phyloP scores from a whole-genome alignment of 768 basidiomycete species.

The Jaapia argillacea region DNA sequence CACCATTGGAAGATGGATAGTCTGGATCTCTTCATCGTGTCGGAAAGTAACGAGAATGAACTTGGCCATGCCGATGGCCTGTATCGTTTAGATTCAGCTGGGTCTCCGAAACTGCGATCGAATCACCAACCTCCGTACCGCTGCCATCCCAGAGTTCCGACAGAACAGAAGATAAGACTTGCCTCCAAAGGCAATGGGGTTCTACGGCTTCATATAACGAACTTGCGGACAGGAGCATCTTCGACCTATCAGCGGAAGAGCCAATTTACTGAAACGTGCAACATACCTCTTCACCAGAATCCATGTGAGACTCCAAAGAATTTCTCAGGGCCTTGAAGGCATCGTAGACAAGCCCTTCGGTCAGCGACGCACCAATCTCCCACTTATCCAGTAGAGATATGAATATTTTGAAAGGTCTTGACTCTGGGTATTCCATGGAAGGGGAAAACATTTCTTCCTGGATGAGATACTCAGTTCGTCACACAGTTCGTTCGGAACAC shows the following conservation, averaged over 20 bases:
- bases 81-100: no score
- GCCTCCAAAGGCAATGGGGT: constrained; percentile 80
- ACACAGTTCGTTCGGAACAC: neutral
- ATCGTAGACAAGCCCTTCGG: constrained; percentile 71
- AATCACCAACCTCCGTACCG: no score
- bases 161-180: constrained; percentile 50
- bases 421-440: constrained; percentile 63
- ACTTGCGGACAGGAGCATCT: constrained; percentile 76
- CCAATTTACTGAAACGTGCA: neutral
- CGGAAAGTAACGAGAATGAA: constrained; percentile 72
- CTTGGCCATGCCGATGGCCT: constrained; percentile 59
- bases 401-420: constrained; percentile 91
- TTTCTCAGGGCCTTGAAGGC: constrained; percentile 64
- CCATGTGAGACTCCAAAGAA: constrained; percentile 39
- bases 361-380: constrained; percentile 83
- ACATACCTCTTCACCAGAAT: constrained; percentile 53
- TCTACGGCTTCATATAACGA: constrained; percentile 92
- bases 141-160: constrained; percentile 39
- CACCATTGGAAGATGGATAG: constrained; percentile 71
- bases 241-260: constrained; percentile 2
- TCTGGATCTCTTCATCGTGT: constrained; percentile 83
- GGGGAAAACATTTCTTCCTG: constrained; percentile 73
- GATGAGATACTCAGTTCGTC: constrained; percentile 6
- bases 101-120: no score
- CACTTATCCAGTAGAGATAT: constrained; percentile 93